Percentiles rank a stretch among this genome's conserved stretches.
These are phyloP conservation scores for Amanita polypyramis DNA, from an alignment of 768 basidiomycete species.

Conservation along the genomic window DNA sequence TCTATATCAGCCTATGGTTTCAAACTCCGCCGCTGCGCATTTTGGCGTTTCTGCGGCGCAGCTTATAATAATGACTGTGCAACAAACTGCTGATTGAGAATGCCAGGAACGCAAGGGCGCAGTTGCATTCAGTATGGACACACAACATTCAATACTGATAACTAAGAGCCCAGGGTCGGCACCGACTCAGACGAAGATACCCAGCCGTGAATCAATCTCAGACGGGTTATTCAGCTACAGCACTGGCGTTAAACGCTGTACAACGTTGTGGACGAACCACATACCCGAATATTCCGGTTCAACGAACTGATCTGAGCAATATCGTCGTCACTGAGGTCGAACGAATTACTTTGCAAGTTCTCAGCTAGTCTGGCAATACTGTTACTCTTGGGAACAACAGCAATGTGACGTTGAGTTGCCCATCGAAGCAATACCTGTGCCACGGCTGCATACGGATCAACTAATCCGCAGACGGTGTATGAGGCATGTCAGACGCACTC, in stretches of 20 bases:
- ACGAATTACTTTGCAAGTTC: constrained; percentile 34
- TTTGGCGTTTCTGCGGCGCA: constrained; percentile 18
- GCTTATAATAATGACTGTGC: background rate
- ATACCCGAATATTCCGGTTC: constrained; percentile 54
- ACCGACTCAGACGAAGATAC: constrained; percentile 54
- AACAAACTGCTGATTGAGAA: too few relatives aligned
- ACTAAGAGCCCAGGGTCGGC: too few relatives aligned
- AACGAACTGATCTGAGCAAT: constrained; percentile 45
- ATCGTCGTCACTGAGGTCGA: constrained; percentile 47
- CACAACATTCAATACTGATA: too few relatives aligned
- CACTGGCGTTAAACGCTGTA: background rate
- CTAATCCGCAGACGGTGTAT: background rate
- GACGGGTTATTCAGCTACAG: constrained; percentile 64
- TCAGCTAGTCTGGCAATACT: constrained; percentile 31
- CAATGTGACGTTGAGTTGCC: constrained; percentile 61
- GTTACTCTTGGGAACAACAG: constrained; percentile 70
- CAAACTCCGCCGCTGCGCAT: constrained; percentile 31
- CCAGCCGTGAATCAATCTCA: constrained; percentile 53
- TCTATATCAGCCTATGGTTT: constrained; percentile 16
- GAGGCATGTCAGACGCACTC: constrained; percentile 27
- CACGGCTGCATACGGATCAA: constrained; percentile 19
- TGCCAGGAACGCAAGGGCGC: too few relatives aligned
- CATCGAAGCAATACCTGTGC: constrained; percentile 73
- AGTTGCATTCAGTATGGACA: too few relatives aligned
- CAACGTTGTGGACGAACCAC: constrained; percentile 12